Conservation (phyloP, 371 early-diverging fungal species). For the Saksenaea oblongispora region DNA sequence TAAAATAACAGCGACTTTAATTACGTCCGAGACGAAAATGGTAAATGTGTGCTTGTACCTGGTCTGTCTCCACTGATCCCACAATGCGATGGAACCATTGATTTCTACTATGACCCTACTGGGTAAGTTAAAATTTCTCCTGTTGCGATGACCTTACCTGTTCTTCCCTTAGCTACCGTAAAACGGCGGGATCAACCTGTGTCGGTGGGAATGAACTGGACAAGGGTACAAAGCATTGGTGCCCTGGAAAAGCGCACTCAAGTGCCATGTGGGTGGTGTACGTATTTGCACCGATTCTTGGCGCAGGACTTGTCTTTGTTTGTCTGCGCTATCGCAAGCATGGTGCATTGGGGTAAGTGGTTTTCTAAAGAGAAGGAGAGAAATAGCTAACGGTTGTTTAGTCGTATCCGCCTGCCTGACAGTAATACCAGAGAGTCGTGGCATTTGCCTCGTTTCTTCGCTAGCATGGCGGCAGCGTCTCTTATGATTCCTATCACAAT, state of each 20-base stretch:
- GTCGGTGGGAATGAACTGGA: slow-evolving; percentile 60
- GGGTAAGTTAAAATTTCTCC: slow-evolving; percentile 33
- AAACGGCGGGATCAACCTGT: slow-evolving; percentile 76
- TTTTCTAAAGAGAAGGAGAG: too few species aligned
- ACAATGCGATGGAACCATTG: slow-evolving; percentile 56
- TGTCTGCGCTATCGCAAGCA: slow-evolving; percentile 36
- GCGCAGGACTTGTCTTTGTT: slow-evolving; percentile 37
- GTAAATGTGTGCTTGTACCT: slow-evolving; percentile 65
- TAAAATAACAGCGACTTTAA: slow-evolving; percentile 66
- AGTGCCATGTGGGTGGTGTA: slow-evolving; percentile 38
- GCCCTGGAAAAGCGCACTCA: slow-evolving; percentile 61
- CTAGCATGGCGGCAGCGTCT: slow-evolving; percentile 40
- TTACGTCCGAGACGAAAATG: slow-evolving; percentile 61
- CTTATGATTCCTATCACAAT: slow-evolving; percentile 46
- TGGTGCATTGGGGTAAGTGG: slow-evolving; percentile 36
- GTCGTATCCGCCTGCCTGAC: slow-evolving; percentile 48
- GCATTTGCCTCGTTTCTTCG: slow-evolving; percentile 25
- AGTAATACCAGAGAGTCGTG: slow-evolving; percentile 10
- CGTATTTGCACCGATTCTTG: slow-evolving; percentile 39
- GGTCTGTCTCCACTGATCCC: slow-evolving; percentile 59
- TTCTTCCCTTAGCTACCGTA: slow-evolving; percentile 63
- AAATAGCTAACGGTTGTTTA: background rate
- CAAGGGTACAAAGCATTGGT: slow-evolving; percentile 59
- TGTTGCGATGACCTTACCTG: background rate
- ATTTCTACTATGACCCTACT: slow-evolving; percentile 61